Evolutionary conservation across 2,329 filamentous ascomycete species (phyloP).

Genomic region (Tolypocladium tundrense): DNA sequence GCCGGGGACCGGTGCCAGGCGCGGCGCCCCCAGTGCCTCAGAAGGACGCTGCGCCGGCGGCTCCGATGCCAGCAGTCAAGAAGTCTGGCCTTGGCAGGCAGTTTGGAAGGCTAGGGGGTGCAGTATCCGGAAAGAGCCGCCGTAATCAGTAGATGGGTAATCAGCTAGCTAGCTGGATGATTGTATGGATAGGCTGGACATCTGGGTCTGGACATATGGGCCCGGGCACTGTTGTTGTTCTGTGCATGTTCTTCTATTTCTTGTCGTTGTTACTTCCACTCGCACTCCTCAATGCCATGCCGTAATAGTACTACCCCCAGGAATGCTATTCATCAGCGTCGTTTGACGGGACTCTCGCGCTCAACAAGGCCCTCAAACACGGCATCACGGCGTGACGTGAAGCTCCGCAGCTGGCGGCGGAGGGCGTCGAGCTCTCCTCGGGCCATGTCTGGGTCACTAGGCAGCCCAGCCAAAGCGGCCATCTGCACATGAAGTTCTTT

Average conservation of each 20-base stretch:
- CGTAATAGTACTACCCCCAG: background rate
- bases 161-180: background rate
- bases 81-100: slow-evolving; percentile 55
- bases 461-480: slow-evolving; percentile 58
- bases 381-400: slow-evolving; percentile 56
- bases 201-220: background rate
- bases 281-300: background rate
- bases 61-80: slow-evolving; percentile 41
- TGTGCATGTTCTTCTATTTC: background rate
- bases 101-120: slow-evolving; percentile 61
- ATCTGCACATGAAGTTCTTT: slow-evolving; percentile 53
- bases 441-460: slow-evolving; percentile 59
- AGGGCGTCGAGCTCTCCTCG: slow-evolving; percentile 59
- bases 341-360: slow-evolving; percentile 43
- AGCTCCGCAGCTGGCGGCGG: slow-evolving; percentile 49
- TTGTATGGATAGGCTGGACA: background rate
- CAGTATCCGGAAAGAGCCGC: slow-evolving; percentile 54
- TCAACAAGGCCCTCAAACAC: slow-evolving; percentile 67
- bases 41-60: slow-evolving; percentile 35
- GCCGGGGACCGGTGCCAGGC: slow-evolving; percentile 17
- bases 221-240: background rate
- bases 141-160: slow-evolving; percentile 21
- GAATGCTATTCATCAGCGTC: slow-evolving; percentile 10
- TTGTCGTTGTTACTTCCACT: background rate
- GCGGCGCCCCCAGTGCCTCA: slow-evolving; percentile 31